Conservation (phyloP, 352 stramenopile species). For the Paralagenidium karlingii region DNA sequence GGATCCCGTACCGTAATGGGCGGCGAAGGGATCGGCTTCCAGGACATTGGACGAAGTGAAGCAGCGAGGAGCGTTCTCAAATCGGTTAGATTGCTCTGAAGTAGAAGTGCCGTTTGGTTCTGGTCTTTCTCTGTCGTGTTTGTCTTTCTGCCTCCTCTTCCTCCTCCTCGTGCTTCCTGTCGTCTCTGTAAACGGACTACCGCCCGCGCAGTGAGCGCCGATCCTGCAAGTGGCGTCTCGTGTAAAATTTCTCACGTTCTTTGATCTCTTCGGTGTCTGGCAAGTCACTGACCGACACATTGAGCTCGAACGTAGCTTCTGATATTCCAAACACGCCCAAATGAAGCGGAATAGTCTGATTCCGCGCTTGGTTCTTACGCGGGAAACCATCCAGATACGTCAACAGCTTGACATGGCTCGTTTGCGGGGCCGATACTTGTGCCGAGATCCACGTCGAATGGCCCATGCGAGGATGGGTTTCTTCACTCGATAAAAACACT, state of each 20-base stretch:
- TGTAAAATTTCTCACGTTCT: conserved; percentile 41
- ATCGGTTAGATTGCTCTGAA: no score
- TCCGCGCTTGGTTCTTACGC: conserved; percentile 22
- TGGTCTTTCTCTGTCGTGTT: no score
- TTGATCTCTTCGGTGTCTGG: conserved; percentile 31
- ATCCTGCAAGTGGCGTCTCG: conserved; percentile 17
- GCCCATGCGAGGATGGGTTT: conserved; percentile 38
- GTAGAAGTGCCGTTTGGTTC: no score
- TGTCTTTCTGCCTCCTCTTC: no score
- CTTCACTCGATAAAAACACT: conserved; percentile 51
- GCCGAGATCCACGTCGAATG: conserved; percentile 64
- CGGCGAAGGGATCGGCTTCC: no score
- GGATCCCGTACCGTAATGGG: no score
- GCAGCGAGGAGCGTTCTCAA: no score
- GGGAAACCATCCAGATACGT: conserved; percentile 75
- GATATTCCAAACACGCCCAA: conserved; percentile 47
- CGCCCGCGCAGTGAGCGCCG: no score
- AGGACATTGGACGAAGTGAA: no score
- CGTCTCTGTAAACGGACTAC: no score
- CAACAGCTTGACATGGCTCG: conserved; percentile 45
- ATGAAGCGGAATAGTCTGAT: conserved; percentile 49
- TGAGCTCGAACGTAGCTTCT: conserved; percentile 26
- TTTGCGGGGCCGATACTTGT: conserved; percentile 21
- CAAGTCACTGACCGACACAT: conserved; percentile 44
- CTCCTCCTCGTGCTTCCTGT: no score